These are phyloP conservation scores for Geotrichum restrictum DNA, from an alignment of 1,139 yeast species.

Conservation along the genomic window DNA sequence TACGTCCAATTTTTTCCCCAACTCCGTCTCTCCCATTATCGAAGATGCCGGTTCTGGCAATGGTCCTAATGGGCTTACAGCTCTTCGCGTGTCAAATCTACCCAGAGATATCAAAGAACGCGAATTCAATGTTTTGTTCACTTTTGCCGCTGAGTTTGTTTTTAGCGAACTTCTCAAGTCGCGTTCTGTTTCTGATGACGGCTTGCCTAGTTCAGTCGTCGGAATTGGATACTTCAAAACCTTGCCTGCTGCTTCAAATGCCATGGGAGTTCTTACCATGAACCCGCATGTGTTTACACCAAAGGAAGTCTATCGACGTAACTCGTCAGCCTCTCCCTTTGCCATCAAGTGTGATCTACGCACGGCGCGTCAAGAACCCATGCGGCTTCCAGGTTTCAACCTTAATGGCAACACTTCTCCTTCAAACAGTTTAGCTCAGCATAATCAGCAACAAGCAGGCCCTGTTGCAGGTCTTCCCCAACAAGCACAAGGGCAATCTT, in stretches of 20 bases:
- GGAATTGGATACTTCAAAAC: constrained; percentile 62
- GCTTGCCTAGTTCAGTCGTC: constrained; percentile 40
- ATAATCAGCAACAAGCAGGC: constrained; percentile 2
- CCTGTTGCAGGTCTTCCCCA: constrained; percentile 8
- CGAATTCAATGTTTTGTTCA: constrained; percentile 73
- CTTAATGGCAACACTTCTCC: constrained; percentile 2
- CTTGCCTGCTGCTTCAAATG: constrained; percentile 61
- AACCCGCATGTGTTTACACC: constrained; percentile 56
- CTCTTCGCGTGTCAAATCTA: constrained; percentile 52
- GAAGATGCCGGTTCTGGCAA: constrained; percentile 8
- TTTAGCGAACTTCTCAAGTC: constrained; percentile 52
- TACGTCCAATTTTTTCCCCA: constrained; percentile 19
- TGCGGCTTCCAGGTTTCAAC: constrained; percentile 12
- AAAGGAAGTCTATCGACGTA: constrained; percentile 14
- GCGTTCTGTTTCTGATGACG: constrained; percentile 35
- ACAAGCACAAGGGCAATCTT: constrained; percentile 7
- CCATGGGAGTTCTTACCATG: constrained; percentile 62
- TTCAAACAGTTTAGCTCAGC: constrained; percentile 7
- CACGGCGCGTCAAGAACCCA: constrained; percentile 13
- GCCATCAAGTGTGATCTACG: constrained; percentile 30
- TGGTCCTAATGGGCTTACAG: constrained; percentile 4
- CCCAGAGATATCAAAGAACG: constrained; percentile 72
- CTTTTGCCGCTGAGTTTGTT: constrained; percentile 72
- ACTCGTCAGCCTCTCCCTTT: constrained; percentile 25
- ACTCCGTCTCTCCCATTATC: constrained; percentile 17